phyloP scores from a whole-genome alignment of 2,329 filamentous ascomycete species.

The Diatrype stigma region DNA sequence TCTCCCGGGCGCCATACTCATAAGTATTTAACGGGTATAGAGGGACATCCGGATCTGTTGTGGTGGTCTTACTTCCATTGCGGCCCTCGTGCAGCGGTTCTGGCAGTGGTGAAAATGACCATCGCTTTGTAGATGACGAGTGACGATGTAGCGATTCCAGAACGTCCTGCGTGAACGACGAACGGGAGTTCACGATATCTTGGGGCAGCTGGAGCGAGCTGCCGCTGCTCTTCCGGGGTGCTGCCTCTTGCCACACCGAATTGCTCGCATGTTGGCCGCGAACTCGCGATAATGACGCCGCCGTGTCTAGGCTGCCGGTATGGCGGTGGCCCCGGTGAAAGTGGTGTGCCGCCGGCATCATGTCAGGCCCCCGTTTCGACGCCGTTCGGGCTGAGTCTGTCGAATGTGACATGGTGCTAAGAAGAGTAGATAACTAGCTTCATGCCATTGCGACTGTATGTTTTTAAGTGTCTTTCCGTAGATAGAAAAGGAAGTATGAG shows the following conservation, averaged over 20 bases:
- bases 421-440: no score
- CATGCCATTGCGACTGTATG: neutral
- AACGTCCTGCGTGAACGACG: neutral
- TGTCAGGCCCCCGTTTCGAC: neutral
- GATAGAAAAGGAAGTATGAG: no score
- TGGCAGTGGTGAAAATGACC: neutral
- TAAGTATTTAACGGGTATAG: neutral
- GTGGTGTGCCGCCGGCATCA: neutral
- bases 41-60: neutral
- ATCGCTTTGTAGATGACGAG: neutral
- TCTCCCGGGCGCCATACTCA: neutral
- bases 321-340: neutral
- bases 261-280: neutral
- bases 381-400: neutral
- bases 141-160: neutral
- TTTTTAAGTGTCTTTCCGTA: neutral
- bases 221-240: neutral
- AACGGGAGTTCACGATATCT: neutral
- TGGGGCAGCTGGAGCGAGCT: neutral
- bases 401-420: neutral
- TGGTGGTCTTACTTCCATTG: neutral
- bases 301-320: neutral
- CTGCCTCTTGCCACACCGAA: neutral
- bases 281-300: neutral
- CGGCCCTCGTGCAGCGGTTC: neutral